Percentiles rank a stretch among this genome's conserved stretches.
Conservation (phyloP, 306 rosid species). For the Mimosa bimucronata region DNA sequence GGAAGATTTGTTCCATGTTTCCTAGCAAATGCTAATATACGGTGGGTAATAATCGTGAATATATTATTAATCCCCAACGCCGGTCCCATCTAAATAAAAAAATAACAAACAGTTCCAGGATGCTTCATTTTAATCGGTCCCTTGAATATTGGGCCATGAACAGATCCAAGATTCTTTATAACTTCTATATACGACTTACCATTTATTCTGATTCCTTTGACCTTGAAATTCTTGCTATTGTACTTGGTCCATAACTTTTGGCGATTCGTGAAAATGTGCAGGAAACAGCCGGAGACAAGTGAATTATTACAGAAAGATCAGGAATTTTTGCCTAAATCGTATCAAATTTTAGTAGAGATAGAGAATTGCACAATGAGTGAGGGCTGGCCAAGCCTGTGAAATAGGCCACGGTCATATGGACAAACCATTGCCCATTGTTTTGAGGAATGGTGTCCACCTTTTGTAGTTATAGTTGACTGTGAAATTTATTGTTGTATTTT, state of each 20-base stretch:
- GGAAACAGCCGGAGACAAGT: constrained; percentile 26
- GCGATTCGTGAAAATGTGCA: constrained; percentile 37
- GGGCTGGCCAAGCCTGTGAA: constrained; percentile 16
- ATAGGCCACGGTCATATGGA: neutral
- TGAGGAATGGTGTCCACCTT: constrained; percentile 2
- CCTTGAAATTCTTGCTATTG: constrained; percentile 16
- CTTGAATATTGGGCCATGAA: too few species aligned
- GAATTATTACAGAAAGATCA: constrained; percentile 17
- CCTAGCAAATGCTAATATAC: neutral
- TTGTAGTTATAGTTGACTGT: constrained; percentile 17
- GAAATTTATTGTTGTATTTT: constrained; percentile 22
- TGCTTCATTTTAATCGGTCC: too few species aligned
- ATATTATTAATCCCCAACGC: too few species aligned
- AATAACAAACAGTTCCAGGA: too few species aligned
- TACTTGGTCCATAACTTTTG: constrained; percentile 5
- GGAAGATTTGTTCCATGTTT: neutral
- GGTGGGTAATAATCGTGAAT: neutral
- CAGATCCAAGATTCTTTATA: too few species aligned
- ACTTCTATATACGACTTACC: neutral
- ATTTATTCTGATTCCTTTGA: constrained; percentile 22
- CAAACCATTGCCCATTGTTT: constrained; percentile 11
- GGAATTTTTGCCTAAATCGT: constrained; percentile 19
- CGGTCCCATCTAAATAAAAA: too few species aligned
- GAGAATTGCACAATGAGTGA: neutral
- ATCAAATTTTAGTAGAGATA: neutral